Evolutionary conservation across 768 basidiomycete species (phyloP).

Genomic region (Suillus paluster): DNA sequence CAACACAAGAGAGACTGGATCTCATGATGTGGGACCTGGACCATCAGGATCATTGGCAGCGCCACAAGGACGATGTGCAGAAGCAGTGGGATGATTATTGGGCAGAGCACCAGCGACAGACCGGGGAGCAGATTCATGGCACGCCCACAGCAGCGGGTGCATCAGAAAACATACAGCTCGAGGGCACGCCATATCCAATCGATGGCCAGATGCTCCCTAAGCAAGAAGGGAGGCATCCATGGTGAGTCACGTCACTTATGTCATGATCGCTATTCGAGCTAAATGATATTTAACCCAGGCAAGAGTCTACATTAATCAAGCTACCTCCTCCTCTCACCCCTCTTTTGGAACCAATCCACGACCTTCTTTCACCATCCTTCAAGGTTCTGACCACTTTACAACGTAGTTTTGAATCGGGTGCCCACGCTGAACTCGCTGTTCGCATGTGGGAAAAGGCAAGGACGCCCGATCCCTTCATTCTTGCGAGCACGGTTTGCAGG

Average conservation of each 20-base stretch:
- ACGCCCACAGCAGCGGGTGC: neutral
- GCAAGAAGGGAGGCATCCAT: conserved; percentile 30
- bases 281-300: conserved; percentile 35
- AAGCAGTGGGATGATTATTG: conserved; percentile 56
- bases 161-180: conserved; percentile 39
- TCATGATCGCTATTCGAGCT: neutral
- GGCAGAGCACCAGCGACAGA: conserved; percentile 24
- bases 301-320: conserved; percentile 57
- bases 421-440: conserved; percentile 57
- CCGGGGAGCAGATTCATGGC: conserved; percentile 22
- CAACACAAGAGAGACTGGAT: conserved; percentile 57
- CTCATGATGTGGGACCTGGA: conserved; percentile 64
- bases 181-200: conserved; percentile 46
- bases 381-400: conserved; percentile 54
- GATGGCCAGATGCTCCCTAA: conserved; percentile 22
- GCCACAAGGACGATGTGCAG: conserved; percentile 49
- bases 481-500: conserved; percentile 43
- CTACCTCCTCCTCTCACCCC: conserved; percentile 62
- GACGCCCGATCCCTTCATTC: conserved; percentile 59
- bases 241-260: conserved; percentile 41
- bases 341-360: conserved; percentile 54
- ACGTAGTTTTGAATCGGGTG: conserved; percentile 60
- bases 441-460: conserved; percentile 68
- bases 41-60: conserved; percentile 49
- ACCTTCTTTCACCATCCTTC: conserved; percentile 60